Conservation (phyloP, 208 protist species). For the Leishmania braziliensis region DNA sequence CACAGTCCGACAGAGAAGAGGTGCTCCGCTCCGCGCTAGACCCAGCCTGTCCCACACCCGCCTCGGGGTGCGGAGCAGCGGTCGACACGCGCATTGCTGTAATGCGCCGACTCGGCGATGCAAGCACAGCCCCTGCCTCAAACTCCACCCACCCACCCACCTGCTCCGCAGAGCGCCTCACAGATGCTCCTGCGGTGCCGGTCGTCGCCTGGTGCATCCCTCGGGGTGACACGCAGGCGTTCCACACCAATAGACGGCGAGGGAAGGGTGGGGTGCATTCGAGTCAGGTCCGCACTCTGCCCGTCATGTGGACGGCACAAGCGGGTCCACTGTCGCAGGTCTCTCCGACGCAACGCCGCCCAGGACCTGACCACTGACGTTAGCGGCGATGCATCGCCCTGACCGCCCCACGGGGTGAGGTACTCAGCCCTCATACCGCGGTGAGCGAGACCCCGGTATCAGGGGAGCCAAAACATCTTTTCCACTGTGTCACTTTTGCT, state of each 20-base stretch:
- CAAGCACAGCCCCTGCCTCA: background rate
- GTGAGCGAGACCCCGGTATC: too few relatives aligned
- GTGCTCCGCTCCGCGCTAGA: background rate
- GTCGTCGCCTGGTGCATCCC: background rate
- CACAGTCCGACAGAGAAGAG: background rate
- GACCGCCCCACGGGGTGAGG: background rate
- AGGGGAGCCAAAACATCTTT: too few relatives aligned
- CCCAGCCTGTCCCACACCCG: background rate
- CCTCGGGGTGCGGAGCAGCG: background rate
- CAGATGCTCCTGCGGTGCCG: background rate
- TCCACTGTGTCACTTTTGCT: too few relatives aligned
- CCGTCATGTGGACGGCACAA: background rate
- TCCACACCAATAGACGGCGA: background rate
- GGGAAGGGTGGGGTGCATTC: background rate
- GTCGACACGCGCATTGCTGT: background rate
- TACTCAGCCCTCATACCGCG: too few relatives aligned
- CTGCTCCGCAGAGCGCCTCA: background rate
- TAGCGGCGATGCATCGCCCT: background rate
- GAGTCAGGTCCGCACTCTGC: background rate
- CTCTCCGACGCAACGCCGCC: background rate
- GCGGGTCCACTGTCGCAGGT: background rate
- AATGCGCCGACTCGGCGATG: background rate
- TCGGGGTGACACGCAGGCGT: background rate
- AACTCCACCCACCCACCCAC: background rate
- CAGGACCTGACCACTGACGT: background rate